Evolutionary conservation across 1,139 yeast species (phyloP).

Genomic region (Nakaseomyces delphensis): DNA sequence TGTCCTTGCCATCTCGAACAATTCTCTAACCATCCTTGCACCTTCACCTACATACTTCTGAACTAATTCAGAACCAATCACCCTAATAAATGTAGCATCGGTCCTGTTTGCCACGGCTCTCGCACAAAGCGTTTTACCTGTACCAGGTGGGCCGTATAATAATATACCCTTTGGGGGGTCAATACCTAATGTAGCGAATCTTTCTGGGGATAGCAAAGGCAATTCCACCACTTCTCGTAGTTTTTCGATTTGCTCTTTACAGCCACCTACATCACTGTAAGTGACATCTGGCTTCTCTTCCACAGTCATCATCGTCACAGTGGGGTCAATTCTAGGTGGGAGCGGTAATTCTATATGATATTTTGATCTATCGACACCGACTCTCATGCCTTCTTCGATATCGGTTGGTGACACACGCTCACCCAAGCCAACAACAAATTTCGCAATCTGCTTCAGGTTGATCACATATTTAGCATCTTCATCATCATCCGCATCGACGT

Average conservation of each 20-base stretch:
- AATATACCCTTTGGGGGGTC: slow-evolving; percentile 98
- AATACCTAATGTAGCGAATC: slow-evolving; percentile 91
- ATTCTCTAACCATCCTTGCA: slow-evolving; percentile 97
- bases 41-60: slow-evolving; percentile 99
- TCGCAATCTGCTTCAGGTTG: slow-evolving; percentile 95
- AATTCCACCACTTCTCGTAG: slow-evolving; percentile 94
- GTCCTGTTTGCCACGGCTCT: slow-evolving; percentile 98
- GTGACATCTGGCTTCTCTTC: slow-evolving; percentile 96
- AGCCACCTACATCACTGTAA: slow-evolving; percentile 91
- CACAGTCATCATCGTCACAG: slow-evolving; percentile 99
- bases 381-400: slow-evolving; percentile 99
- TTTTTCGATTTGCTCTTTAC: slow-evolving; percentile 96
- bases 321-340: slow-evolving; percentile 95
- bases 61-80: slow-evolving; percentile 94
- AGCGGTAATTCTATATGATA: slow-evolving; percentile 94
- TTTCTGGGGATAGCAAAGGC: slow-evolving; percentile 88
- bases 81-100: slow-evolving; percentile 95
- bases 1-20: slow-evolving; percentile 97
- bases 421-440: slow-evolving; percentile 92
- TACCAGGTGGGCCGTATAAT: slow-evolving; percentile 96
- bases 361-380: slow-evolving; percentile 95
- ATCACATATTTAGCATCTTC: slow-evolving; percentile 88
- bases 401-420: slow-evolving; percentile 97
- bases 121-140: slow-evolving; percentile 96
- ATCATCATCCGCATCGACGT: slow-evolving; percentile 55